Base-by-base conservation (phyloP, 2,329 filamentous ascomycete genomes). In the Aureobasidium zeae region DNA sequence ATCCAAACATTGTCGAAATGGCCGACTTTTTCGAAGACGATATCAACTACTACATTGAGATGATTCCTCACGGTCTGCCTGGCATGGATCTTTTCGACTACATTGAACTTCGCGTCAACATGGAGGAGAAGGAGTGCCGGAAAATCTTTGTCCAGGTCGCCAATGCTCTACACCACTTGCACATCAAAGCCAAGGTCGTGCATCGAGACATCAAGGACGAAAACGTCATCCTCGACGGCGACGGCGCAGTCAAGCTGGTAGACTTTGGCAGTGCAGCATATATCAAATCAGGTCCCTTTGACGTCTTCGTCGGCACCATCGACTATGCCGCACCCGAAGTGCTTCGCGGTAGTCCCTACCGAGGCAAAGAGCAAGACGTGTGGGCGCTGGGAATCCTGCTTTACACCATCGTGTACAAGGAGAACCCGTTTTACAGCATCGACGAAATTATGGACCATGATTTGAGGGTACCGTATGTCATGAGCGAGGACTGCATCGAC, bases 71-170 rank as follows among this genome's bases (percentile, higher is more conserved):
- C 56, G 91, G 91, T 1, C 71, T 95, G 26, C 91, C 91, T 0
- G 91, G 91, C 10, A 96, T 98, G 88, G 91, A 98, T 62, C 73
- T 98, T 2, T 98, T 98, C 57, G 91, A 98, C 64, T 98, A 98
- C 62, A 98, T 98, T 52, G 91, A 98, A 63, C 74, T 98, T 43
- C 81, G 89, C 19, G 81, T 87, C 33, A 95, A 89, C 56, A 98
- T 98, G 91, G 86, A 94, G 42, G 91, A 98, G 65, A 72, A 76
- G 6, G 91, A 98, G 61, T 94, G 87, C 59, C 78, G 86, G 42
- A 94, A 85, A 65, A 98, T 98, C 49, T 98, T 98, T 62, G 77
- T 84, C 19, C 91, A 98, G 63, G 89, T 96, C 9, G 87, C 86
- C 8, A 76, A 81, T 56, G 91, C 91, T 5, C 74, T 98, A 34